Evolutionary conservation across 2,329 filamentous ascomycete species (phyloP), one percentile per base, ranked within the genome.

Genomic region (Talaromyces sp.): DNA sequence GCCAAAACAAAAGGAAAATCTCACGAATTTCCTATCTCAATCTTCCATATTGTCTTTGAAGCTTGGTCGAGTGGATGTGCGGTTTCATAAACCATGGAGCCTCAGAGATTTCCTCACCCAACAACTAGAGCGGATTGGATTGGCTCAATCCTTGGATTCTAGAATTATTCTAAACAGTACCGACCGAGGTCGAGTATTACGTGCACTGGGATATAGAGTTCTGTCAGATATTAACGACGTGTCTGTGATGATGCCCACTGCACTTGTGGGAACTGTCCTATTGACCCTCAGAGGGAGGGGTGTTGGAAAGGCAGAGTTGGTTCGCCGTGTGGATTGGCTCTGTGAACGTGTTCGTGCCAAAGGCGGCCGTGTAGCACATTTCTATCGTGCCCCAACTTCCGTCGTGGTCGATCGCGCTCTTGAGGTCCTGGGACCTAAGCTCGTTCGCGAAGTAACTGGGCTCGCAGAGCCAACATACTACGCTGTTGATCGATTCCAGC

Each of bases 161-260:
- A 60, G 73, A 68, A 62, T 69, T 69, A 69, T 70, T 53, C 75
- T 81, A 35, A 79, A 79, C 51, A 75, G 81, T 5, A 76, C 80
- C 1, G 79, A 88, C 12, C 82, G 88, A 26, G 83, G 91, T 58
- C 89, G 90, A 61, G 79, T 99, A 2, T 78, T 99, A 12, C 85
- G 92, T 38, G 95, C 91, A 0, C 80, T 99, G 59, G 94, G 94
- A 0, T 99, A 97, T 77, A 90, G 90, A 67, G 92, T 97, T 0
- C 81, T 99, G 2, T 88, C 90, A 0, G 91, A 99, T 68, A 99
- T 99, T 77, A 99, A 99, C 71, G 86, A 88, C 35, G 93, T 96
- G 2, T 96, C 92, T 0, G 94, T 99, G 0, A 91, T 99, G 54
- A 99, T 99, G 94, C 94, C 94, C 0, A 97, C 94, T 0, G 93